Percentiles rank a stretch among this genome's conserved stretches.
Evolutionary conservation across 495 filamentous ascomycete genomes (phyloP).

Genomic region (Neurospora pannonica): DNA sequence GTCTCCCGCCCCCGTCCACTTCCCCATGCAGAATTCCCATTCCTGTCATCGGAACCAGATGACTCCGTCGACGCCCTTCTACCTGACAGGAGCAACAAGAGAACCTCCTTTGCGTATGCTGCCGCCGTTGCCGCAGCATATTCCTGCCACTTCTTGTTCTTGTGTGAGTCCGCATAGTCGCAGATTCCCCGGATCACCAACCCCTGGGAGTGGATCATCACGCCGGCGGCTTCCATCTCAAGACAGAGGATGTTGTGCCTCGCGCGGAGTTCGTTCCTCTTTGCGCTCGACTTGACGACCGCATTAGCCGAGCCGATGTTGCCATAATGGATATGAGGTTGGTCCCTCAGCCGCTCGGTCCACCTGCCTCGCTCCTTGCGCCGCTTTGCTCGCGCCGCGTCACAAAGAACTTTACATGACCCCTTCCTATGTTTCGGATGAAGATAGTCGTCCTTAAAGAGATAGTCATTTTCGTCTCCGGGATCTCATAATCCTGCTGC

Average conservation of each 20-base stretch:
- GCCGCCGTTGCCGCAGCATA: neutral
- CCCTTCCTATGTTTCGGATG: neutral
- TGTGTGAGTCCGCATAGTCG: neutral
- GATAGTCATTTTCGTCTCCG: neutral
- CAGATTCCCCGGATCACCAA: neutral
- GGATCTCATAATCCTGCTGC: neutral
- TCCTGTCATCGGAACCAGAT: neutral
- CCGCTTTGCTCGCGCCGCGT: neutral
- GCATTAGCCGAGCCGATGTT: too few species aligned
- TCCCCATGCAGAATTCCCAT: neutral
- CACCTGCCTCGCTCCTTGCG: too few species aligned
- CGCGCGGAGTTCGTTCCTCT: neutral
- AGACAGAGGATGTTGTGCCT: neutral
- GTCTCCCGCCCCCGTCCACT: neutral
- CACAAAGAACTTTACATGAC: neutral
- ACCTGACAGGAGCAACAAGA: neutral
- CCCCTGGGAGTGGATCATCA: conserved; percentile 4
- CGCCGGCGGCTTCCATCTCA: neutral
- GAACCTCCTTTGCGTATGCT: neutral
- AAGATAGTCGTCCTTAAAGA: neutral
- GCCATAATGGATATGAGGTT: too few species aligned
- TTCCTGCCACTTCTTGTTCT: neutral
- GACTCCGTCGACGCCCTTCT: neutral
- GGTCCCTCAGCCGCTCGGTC: too few species aligned
- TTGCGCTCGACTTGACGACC: neutral